phyloP scores from a whole-genome alignment of 768 basidiomycete species.

The Coprinopsis cinerea region DNA sequence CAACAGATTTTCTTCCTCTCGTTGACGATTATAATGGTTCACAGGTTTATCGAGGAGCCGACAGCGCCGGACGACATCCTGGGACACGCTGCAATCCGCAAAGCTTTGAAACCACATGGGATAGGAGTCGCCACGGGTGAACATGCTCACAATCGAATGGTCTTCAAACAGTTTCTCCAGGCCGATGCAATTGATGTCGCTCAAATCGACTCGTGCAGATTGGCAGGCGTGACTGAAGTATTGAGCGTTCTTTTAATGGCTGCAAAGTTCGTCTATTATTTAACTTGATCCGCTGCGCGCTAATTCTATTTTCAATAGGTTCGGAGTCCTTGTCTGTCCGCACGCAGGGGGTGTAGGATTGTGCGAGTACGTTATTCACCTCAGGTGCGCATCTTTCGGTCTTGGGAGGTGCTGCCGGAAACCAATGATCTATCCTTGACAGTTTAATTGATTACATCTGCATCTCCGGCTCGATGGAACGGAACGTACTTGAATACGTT shows the following conservation, averaged over 20 bases:
- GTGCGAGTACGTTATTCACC: constrained; percentile 87
- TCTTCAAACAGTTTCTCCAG: constrained; percentile 93
- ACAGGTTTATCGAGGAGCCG: constrained; percentile 90
- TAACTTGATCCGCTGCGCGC: neutral
- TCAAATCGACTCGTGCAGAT: constrained; percentile 91
- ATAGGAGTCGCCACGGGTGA: constrained; percentile 94
- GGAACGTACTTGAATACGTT: constrained; percentile 88
- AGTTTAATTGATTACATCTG: constrained; percentile 89
- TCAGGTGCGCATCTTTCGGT: constrained; percentile 40
- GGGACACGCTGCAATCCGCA: constrained; percentile 76
- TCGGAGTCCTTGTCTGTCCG: constrained; percentile 82
- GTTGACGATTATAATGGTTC: too few species aligned
- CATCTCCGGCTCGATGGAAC: constrained; percentile 87
- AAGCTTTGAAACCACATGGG: constrained; percentile 67
- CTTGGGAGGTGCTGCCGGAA: neutral
- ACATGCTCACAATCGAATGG: constrained; percentile 90
- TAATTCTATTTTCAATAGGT: constrained; percentile 32
- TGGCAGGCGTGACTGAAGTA: constrained; percentile 94
- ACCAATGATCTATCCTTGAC: neutral
- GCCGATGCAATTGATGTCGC: constrained; percentile 90
- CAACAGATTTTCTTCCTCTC: neutral
- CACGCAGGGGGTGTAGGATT: constrained; percentile 94
- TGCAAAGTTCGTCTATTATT: constrained; percentile 51
- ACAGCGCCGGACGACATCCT: constrained; percentile 90
- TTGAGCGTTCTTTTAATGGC: constrained; percentile 86